phyloP scores from a whole-genome alignment of 306 rosid genomes.

The Dryas drummondii region DNA sequence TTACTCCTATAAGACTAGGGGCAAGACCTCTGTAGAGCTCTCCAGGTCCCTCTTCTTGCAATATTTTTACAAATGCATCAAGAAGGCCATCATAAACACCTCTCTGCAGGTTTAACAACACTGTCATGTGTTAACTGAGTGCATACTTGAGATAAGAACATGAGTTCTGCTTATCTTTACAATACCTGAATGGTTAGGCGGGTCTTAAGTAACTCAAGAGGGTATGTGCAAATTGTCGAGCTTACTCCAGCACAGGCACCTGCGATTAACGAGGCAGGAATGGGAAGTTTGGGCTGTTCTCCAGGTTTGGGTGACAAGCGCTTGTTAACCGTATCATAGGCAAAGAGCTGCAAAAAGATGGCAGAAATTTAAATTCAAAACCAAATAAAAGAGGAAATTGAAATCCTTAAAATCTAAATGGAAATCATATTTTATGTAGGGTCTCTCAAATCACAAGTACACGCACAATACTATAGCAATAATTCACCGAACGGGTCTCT shows the following conservation, averaged over 20 bases:
- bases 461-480: not conserved
- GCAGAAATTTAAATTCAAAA: slow-evolving; percentile 30
- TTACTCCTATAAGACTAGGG: slow-evolving; percentile 88
- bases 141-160: slow-evolving; percentile 8
- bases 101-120: slow-evolving; percentile 60
- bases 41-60: slow-evolving; percentile 77
- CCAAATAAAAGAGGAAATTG: not conserved
- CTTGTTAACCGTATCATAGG: slow-evolving; percentile 91
- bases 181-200: slow-evolving; percentile 89
- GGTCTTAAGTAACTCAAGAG: slow-evolving; percentile 90
- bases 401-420: slow-evolving; percentile 1
- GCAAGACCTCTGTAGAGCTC: slow-evolving; percentile 90
- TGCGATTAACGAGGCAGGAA: slow-evolving; percentile 89
- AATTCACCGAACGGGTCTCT: not conserved
- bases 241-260: slow-evolving; percentile 99
- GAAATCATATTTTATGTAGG: not conserved
- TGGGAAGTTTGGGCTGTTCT: slow-evolving; percentile 62
- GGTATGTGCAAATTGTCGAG: slow-evolving; percentile 83
- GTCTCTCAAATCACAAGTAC: not conserved
- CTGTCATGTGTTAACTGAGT: not conserved
- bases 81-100: slow-evolving; percentile 68
- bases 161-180: slow-evolving; percentile 4
- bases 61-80: slow-evolving; percentile 82
- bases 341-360: slow-evolving; percentile 75
- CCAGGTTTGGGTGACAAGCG: slow-evolving; percentile 66